A percentile compares a stretch with the other conserved stretches of the same genome.
These are phyloP conservation scores for Populus hybrid DNA, from an alignment of 441 rosid species.

Conservation along the genomic window DNA sequence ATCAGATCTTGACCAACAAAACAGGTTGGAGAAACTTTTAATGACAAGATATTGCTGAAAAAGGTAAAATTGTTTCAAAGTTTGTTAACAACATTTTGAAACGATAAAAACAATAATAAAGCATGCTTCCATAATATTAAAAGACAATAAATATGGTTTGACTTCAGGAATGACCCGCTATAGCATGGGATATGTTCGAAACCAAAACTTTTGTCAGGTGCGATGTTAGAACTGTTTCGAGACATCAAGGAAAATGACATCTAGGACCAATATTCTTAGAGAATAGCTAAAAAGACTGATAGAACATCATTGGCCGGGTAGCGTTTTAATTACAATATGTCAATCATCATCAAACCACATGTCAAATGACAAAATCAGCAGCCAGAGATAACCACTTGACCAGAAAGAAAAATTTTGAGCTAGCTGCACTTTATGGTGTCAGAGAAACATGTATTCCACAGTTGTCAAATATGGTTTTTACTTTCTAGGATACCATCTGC, in stretches of 20 bases:
- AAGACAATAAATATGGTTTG: background rate
- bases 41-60: background rate
- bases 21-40: background rate
- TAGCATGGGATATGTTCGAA: conserved; percentile 4
- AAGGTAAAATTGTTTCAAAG: background rate
- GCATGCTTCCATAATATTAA: background rate
- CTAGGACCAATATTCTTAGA: background rate
- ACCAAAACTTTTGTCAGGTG: conserved; percentile 6
- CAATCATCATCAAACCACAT: background rate
- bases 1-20: background rate
- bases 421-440: background rate
- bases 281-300: background rate
- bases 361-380: background rate
- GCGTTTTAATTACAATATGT: background rate
- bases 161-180: conserved; percentile 15
- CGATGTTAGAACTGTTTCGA: background rate
- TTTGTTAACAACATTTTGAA: background rate
- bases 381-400: background rate
- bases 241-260: conserved; percentile 6
- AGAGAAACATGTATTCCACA: background rate
- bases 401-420: background rate
- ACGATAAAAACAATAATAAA: background rate
- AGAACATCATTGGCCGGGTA: background rate
- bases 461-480: background rate
- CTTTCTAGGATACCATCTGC: background rate